A percentile compares a stretch with the other conserved stretches of the same genome.
Evolutionary conservation across 2,329 filamentous ascomycete species (phyloP).

Genomic region (Microdochium paspali): DNA sequence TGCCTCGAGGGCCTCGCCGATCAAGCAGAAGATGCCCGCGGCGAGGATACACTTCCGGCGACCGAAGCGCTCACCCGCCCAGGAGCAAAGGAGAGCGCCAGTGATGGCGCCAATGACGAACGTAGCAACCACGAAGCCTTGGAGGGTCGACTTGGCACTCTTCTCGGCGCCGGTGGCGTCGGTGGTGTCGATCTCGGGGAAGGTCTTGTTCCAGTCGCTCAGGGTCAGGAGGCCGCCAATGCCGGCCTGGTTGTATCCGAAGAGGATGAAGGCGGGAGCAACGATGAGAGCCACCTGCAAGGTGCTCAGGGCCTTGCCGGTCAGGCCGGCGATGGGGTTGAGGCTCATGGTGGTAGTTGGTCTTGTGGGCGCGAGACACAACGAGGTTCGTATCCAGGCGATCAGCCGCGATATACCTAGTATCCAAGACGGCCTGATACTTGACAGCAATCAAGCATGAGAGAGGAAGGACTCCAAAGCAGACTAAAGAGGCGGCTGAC

Average conservation of each 20-base stretch:
- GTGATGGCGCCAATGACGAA: constrained; percentile 26
- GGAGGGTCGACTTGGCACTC: constrained; percentile 22
- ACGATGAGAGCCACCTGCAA: constrained; percentile 32
- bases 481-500: no score
- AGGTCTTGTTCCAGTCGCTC: constrained; percentile 23
- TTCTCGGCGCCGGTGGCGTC: constrained; percentile 19
- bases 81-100: constrained; percentile 24
- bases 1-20: constrained; percentile 31
- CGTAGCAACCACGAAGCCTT: constrained; percentile 25
- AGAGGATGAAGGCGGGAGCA: constrained; percentile 29
- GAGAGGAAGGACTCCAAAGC: no score
- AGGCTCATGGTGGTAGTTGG: neutral
- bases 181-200: constrained; percentile 28
- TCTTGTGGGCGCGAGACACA: no score
- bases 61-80: constrained; percentile 27
- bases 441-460: no score
- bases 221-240: constrained; percentile 25
- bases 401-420: no score
- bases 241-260: constrained; percentile 31
- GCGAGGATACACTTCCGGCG: constrained; percentile 28
- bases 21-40: constrained; percentile 26
- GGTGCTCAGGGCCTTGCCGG: constrained; percentile 22
- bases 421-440: no score
- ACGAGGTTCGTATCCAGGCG: no score
- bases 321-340: constrained; percentile 18